A percentile compares a stretch with the other conserved stretches of the same genome.
Conservation (phyloP, 2,329 filamentous ascomycete species). For the Epicoccum nigrum region DNA sequence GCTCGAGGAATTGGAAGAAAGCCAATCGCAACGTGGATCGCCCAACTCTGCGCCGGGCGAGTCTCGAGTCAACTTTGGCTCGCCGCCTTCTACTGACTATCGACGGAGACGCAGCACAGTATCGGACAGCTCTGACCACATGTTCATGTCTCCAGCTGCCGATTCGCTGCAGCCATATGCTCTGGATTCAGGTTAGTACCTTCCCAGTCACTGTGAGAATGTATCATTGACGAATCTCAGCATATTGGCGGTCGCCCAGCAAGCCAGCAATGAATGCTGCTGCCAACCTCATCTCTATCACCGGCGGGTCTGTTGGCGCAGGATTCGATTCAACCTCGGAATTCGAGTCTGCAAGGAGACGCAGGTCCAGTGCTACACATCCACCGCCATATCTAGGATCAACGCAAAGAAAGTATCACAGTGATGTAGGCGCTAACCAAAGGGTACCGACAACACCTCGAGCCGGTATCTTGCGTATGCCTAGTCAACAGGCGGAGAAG, state of each 20-base stretch:
- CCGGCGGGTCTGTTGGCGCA: slow-evolving; percentile 28
- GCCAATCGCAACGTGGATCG: slow-evolving; percentile 73
- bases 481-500: slow-evolving; percentile 74
- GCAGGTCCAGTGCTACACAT: slow-evolving; percentile 43
- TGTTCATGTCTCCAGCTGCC: slow-evolving; percentile 43
- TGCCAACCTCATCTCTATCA: slow-evolving; percentile 37
- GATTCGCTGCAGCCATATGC: slow-evolving; percentile 32
- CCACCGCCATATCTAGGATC: slow-evolving; percentile 40
- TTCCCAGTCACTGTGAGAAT: too few relatives aligned
- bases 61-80: slow-evolving; percentile 39
- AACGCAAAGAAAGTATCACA: slow-evolving; percentile 41
- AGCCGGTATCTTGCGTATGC: slow-evolving; percentile 67
- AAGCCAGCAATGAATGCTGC: slow-evolving; percentile 37
- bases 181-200: slow-evolving; percentile 32
- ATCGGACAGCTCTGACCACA: slow-evolving; percentile 45
- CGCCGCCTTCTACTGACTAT: slow-evolving; percentile 34
- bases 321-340: slow-evolving; percentile 44
- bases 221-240: slow-evolving; percentile 18
- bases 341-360: slow-evolving; percentile 41
- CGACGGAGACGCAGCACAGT: slow-evolving; percentile 44
- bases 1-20: slow-evolving; percentile 76
- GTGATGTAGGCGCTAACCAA: slow-evolving; percentile 35
- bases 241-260: slow-evolving; percentile 37
- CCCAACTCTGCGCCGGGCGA: slow-evolving; percentile 64
- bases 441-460: slow-evolving; percentile 41